Percentiles rank a stretch among this genome's conserved stretches.
Conservation (phyloP, 1,284 basidiomycete species). For the Lignosus rhinocerotis region DNA sequence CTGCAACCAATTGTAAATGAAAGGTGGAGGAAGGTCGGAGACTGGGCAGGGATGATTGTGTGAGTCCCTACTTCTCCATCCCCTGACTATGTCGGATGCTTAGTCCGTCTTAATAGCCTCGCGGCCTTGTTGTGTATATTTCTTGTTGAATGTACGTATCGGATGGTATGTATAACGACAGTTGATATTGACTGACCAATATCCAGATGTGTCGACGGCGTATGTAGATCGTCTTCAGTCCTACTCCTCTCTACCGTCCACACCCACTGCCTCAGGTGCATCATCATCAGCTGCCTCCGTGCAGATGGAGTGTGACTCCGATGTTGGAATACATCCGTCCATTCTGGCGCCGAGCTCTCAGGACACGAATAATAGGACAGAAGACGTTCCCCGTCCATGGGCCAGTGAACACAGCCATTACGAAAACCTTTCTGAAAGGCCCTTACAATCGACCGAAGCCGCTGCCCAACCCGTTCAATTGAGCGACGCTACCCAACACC, state of each 20-base stretch:
- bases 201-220: constrained; percentile 65
- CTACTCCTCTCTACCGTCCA: constrained; percentile 52
- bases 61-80: constrained; percentile 37
- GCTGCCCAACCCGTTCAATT: constrained; percentile 19
- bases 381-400: background rate
- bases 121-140: constrained; percentile 68
- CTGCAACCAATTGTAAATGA: constrained; percentile 45
- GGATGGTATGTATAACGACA: too few species aligned
- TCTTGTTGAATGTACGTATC: constrained; percentile 68
- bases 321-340: background rate
- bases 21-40: constrained; percentile 47
- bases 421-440: constrained; percentile 2
- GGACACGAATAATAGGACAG: constrained; percentile 2
- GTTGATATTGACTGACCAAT: background rate
- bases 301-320: constrained; percentile 5
- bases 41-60: constrained; percentile 72
- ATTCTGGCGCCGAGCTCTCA: constrained; percentile 7
- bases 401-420: background rate
- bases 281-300: constrained; percentile 21
- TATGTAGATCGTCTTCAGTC: constrained; percentile 70
- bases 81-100: background rate
- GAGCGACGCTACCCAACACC: constrained; percentile 6
- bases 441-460: constrained; percentile 7
- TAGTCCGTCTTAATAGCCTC: constrained; percentile 41
- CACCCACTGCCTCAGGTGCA: constrained; percentile 32